A percentile compares a stretch with the other conserved stretches of the same genome.
These are phyloP conservation scores for Grosmannia serpens DNA, from an alignment of 2,329 filamentous ascomycete species.

Conservation along the genomic window DNA sequence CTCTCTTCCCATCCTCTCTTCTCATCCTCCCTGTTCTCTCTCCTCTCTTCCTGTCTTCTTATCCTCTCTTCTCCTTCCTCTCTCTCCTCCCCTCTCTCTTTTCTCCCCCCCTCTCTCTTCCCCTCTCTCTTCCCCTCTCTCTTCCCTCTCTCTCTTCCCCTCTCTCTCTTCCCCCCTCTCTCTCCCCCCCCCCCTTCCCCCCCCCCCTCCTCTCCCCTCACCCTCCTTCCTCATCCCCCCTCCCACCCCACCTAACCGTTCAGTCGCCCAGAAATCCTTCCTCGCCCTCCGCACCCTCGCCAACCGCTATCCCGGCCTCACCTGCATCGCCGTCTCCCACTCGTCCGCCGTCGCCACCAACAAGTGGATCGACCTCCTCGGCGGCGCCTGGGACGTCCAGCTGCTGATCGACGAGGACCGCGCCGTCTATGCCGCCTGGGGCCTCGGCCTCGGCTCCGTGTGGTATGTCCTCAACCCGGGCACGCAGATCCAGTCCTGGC, in stretches of 20 bases:
- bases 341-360: slow-evolving; percentile 42
- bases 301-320: slow-evolving; percentile 36
- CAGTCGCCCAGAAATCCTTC: slow-evolving; percentile 47
- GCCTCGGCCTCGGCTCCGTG: slow-evolving; percentile 37
- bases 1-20: too few relatives aligned
- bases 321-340: slow-evolving; percentile 49
- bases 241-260: neutral
- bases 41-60: too few relatives aligned
- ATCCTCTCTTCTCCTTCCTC: too few relatives aligned
- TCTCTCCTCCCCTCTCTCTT: too few relatives aligned
- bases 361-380: slow-evolving; percentile 45
- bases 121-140: too few relatives aligned
- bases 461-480: slow-evolving; percentile 44
- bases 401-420: slow-evolving; percentile 45
- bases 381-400: slow-evolving; percentile 44
- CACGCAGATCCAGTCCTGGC: slow-evolving; percentile 40
- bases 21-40: too few relatives aligned
- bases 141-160: too few relatives aligned
- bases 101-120: too few relatives aligned
- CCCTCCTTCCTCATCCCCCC: too few relatives aligned
- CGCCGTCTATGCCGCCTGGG: slow-evolving; percentile 47
- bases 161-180: neutral
- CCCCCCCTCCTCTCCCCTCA: too few relatives aligned
- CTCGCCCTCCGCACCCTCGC: slow-evolving; percentile 42
- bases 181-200: neutral